These are phyloP conservation scores for Gossypium ekmanianum DNA, from an alignment of 345 rosid species.

Conservation along the genomic window DNA sequence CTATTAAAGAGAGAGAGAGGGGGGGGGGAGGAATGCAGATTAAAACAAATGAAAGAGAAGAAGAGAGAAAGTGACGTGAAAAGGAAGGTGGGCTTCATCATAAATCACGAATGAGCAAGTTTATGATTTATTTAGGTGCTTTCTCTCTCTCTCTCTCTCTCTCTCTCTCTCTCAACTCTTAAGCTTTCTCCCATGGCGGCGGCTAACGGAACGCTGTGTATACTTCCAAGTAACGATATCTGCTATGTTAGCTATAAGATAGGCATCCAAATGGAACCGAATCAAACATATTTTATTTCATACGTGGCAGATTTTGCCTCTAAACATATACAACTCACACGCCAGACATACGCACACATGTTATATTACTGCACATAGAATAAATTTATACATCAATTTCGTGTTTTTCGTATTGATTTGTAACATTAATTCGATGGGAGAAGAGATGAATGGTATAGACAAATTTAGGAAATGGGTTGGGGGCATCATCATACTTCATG, in stretches of 20 bases:
- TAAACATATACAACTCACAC: too few species aligned
- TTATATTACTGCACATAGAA: too few species aligned
- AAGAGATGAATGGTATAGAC: neutral
- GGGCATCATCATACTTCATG: constrained; percentile 49
- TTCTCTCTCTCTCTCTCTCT: neutral
- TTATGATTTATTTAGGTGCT: constrained; percentile 2
- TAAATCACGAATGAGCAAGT: neutral
- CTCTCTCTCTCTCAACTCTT: neutral
- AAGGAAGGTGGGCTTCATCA: constrained; percentile 33
- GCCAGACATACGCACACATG: too few species aligned
- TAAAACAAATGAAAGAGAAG: neutral
- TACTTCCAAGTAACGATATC: constrained; percentile 37
- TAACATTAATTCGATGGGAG: too few species aligned
- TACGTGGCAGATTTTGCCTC: neutral
- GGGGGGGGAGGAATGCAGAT: neutral
- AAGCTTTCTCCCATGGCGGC: constrained; percentile 28
- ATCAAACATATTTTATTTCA: neutral
- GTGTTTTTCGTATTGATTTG: too few species aligned
- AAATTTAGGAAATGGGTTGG: neutral
- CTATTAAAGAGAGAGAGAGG: constrained; percentile 10
- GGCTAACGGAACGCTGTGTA: constrained; percentile 18
- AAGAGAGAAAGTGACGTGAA: constrained; percentile 40
- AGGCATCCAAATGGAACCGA: neutral
- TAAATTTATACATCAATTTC: too few species aligned
- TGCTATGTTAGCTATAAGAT: constrained; percentile 6